Conservation (phyloP, 306 rosid genomes). For the Cucurbita maxima region DNA sequence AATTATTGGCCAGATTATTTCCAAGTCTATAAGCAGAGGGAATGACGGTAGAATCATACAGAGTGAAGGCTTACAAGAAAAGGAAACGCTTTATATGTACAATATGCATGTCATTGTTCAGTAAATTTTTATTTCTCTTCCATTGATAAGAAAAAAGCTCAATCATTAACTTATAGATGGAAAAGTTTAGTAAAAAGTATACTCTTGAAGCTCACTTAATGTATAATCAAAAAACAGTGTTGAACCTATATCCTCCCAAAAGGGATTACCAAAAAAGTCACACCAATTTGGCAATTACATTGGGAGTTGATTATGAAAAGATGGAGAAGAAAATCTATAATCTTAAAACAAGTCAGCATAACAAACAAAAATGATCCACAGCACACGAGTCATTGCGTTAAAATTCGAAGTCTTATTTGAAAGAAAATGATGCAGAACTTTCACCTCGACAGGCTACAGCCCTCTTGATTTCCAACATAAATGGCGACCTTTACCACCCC, state of each 20-base stretch:
- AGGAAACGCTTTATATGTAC: neutral
- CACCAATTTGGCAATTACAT: neutral
- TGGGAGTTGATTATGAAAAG: neutral
- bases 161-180: neutral
- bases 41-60: neutral
- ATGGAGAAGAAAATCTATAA: neutral
- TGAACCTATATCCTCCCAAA: neutral
- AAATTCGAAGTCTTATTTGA: neutral
- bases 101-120: neutral
- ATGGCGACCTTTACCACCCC: neutral
- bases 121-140: neutral
- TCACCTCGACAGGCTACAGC: neutral
- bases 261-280: neutral
- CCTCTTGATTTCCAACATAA: neutral
- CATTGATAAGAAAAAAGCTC: neutral
- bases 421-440: neutral
- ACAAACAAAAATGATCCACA: neutral
- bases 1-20: neutral
- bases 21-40: neutral
- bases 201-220: neutral
- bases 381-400: too few relatives aligned
- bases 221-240: neutral
- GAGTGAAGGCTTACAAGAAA: neutral
- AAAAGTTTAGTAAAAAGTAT: neutral
- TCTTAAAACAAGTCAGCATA: neutral